These are phyloP conservation scores for Trichophyton schoenleinii DNA, from an alignment of 2,329 filamentous ascomycete genomes.

Conservation along the genomic window DNA sequence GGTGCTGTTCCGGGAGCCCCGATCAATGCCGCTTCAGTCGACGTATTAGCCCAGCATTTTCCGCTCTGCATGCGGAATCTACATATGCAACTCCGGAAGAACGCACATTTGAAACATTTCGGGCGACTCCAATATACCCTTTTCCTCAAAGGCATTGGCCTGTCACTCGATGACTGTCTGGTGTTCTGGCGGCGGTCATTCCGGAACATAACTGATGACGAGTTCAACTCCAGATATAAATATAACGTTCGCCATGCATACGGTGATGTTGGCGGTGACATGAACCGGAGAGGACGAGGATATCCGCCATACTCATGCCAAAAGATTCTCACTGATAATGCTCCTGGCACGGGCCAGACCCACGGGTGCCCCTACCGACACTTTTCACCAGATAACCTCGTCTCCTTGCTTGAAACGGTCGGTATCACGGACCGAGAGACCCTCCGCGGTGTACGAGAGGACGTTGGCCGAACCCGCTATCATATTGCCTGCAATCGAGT, in stretches of 20 bases:
- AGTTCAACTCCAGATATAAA: slow-evolving; percentile 93
- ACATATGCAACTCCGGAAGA: slow-evolving; percentile 72
- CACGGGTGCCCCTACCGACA: slow-evolving; percentile 97
- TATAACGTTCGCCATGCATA: slow-evolving; percentile 96
- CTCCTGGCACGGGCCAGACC: slow-evolving; percentile 72
- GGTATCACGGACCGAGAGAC: slow-evolving; percentile 69
- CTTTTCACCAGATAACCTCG: slow-evolving; percentile 78
- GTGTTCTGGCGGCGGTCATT: slow-evolving; percentile 84
- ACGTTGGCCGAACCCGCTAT: slow-evolving; percentile 76
- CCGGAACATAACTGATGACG: slow-evolving; percentile 77
- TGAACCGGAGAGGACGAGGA: slow-evolving; percentile 71
- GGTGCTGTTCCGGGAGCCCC: slow-evolving; percentile 55
- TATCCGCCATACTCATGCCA: slow-evolving; percentile 91
- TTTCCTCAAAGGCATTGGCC: slow-evolving; percentile 89
- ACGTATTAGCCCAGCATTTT: slow-evolving; percentile 67
- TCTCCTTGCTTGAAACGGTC: slow-evolving; percentile 59
- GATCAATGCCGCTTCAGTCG: slow-evolving; percentile 67
- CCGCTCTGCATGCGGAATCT: slow-evolving; percentile 90
- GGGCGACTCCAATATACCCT: slow-evolving; percentile 89
- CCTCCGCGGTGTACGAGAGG: slow-evolving; percentile 69
- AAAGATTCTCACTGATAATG: slow-evolving; percentile 81
- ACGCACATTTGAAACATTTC: slow-evolving; percentile 84
- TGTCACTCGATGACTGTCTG: slow-evolving; percentile 82
- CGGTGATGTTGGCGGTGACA: slow-evolving; percentile 87
- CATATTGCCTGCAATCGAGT: slow-evolving; percentile 96